phyloP scores from a whole-genome alignment of 2,329 filamentous ascomycete species.

The Xylaria sp. region DNA sequence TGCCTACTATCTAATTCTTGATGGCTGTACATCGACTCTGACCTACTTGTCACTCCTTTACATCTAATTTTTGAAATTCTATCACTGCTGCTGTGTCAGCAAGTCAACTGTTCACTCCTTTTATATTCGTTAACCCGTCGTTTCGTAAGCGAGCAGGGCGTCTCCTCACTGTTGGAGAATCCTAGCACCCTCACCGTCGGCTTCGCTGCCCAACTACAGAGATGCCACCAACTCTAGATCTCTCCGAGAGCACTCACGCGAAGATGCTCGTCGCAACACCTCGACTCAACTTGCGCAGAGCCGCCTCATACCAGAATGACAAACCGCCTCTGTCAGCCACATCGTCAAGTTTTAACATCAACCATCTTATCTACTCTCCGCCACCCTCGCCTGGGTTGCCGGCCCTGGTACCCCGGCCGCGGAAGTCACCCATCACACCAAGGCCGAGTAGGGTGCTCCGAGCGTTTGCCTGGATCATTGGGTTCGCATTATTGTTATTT shows the following conservation, averaged over 20 bases:
- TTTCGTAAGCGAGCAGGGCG: slow-evolving; percentile 6
- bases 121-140: slow-evolving; percentile 11
- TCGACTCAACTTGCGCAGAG: slow-evolving; percentile 60
- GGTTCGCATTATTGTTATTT: slow-evolving; percentile 56
- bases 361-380: slow-evolving; percentile 69
- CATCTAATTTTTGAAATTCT: slow-evolving; percentile 10
- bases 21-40: slow-evolving; percentile 27
- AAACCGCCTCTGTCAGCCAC: slow-evolving; percentile 59
- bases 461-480: slow-evolving; percentile 55
- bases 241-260: slow-evolving; percentile 47
- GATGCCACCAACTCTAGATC: slow-evolving; percentile 53
- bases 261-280: slow-evolving; percentile 58
- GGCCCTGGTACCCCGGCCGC: slow-evolving; percentile 65
- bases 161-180: slow-evolving; percentile 6
- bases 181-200: slow-evolving; percentile 8
- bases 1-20: slow-evolving; percentile 25
- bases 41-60: slow-evolving; percentile 30
- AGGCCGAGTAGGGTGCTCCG: slow-evolving; percentile 62
- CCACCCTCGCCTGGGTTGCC: slow-evolving; percentile 73
- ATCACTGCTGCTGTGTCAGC: slow-evolving; percentile 17
- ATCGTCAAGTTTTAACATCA: slow-evolving; percentile 66
- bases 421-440: slow-evolving; percentile 61
- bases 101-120: slow-evolving; percentile 23
- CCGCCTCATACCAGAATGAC: slow-evolving; percentile 60
- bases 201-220: slow-evolving; percentile 16